These are phyloP conservation scores for Trametes cingulata DNA, from an alignment of 768 basidiomycete genomes.

Conservation along the genomic window DNA sequence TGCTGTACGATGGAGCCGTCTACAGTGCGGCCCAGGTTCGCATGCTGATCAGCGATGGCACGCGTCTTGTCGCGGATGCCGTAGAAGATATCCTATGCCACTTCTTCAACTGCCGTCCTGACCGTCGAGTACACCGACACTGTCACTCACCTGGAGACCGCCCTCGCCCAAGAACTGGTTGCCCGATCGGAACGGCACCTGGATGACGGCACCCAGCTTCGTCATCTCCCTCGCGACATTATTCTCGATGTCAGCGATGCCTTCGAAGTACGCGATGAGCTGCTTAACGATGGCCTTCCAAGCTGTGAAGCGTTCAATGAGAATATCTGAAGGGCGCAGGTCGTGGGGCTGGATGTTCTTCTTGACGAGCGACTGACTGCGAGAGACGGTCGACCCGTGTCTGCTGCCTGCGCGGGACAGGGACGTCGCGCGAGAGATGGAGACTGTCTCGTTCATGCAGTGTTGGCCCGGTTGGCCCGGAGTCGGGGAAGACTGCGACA, in stretches of 20 bases:
- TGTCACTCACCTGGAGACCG: constrained; percentile 77
- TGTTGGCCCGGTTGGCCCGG: neutral
- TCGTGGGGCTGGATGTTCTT: constrained; percentile 91
- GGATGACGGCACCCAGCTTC: constrained; percentile 92
- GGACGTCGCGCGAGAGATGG: constrained; percentile 71
- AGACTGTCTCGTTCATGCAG: constrained; percentile 41
- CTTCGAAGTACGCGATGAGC: constrained; percentile 89
- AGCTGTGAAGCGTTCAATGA: constrained; percentile 91
- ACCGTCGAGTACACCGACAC: too few species aligned
- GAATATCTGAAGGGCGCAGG: constrained; percentile 89
- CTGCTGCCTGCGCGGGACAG: constrained; percentile 59
- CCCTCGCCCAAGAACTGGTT: constrained; percentile 99
- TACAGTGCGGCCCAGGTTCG: constrained; percentile 93
- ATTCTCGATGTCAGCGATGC: constrained; percentile 88
- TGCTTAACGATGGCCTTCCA: constrained; percentile 99
- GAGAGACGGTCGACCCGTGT: constrained; percentile 71
- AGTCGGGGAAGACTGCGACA: too few species aligned
- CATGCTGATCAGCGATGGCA: constrained; percentile 91
- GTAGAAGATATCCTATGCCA: constrained; percentile 82
- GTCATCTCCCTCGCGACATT: constrained; percentile 92
- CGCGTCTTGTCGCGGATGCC: constrained; percentile 92
- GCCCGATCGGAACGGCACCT: constrained; percentile 93
- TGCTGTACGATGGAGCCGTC: constrained; percentile 98
- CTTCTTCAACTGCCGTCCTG: too few species aligned
- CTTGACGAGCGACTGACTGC: constrained; percentile 88